Evolutionary conservation across 768 basidiomycete genomes (phyloP), one percentile per base, ranked within the genome.

Genomic region (Amanita inopinata): DNA sequence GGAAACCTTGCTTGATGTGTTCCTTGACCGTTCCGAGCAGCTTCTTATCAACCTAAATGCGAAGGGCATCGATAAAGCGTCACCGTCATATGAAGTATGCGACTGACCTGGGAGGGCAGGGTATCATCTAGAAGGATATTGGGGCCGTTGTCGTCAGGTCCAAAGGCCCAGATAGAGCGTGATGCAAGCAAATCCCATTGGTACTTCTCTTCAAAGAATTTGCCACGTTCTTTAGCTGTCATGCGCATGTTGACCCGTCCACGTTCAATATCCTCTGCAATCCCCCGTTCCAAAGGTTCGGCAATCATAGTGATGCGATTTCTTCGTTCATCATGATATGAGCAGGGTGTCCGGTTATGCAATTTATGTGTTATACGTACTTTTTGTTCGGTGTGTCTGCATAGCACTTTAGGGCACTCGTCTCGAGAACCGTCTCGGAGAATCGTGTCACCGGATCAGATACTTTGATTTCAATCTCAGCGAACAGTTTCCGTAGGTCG

Each of bases 311-410:
- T 99, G 46, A 99, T 73, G 55, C 88, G 88, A 69, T 98, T 99
- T 70, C 94, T 98, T 51, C 20, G 59, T 45, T 24, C 50, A 40
- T 38, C 54, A 46, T 32, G 23, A 33, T 35, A 43, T 43, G 40
- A 35, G 40, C 41, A 55, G n/a, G n/a, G n/a, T n/a, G n/a, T n/a
- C n/a, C n/a, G n/a, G n/a, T n/a, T n/a, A n/a, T n/a, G n/a, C 35
- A 19, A 41, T 40, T 18, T 24, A 43, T 8, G 20, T 28, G 8
- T 38, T 20, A 27, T n/a, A 62, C 85, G 49, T 53, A 93, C 92
- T 90, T 92, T 67, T 99, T 98, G 65, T 99, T 99, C 4, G 96
- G 96, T 22, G 96, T 98, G 53, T 98, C 96, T 12, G 96, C 96
- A 61, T 99, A 99, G 57, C 94, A 98, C 64, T 98, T 99, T 49